Evolutionary conservation across 768 basidiomycete species (phyloP).

Genomic region (Boletus vinaceobasis): DNA sequence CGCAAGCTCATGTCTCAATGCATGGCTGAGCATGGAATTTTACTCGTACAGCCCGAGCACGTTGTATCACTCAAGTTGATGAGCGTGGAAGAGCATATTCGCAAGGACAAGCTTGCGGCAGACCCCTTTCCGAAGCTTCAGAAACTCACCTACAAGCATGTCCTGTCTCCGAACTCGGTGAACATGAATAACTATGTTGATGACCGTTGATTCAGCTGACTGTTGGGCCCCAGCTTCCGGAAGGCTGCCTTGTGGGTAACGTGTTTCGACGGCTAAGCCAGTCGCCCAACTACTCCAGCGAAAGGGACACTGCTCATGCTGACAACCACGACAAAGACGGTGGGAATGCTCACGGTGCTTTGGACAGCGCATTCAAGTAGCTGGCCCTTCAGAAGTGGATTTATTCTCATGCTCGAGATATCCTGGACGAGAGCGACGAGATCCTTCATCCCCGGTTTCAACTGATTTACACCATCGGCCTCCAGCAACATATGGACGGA

Average conservation of each 20-base stretch:
- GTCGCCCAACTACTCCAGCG: too few species aligned
- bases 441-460: conserved; percentile 21
- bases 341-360: not conserved
- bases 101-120: too few species aligned
- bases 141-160: too few species aligned
- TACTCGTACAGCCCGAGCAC: conserved; percentile 49
- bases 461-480: conserved; percentile 25
- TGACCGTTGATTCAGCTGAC: not conserved
- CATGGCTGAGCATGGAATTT: conserved; percentile 33
- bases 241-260: not conserved
- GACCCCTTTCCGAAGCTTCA: too few species aligned
- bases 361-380: conserved; percentile 7
- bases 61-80: conserved; percentile 46
- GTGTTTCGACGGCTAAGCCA: not conserved
- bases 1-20: conserved; percentile 36
- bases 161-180: too few species aligned
- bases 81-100: conserved; percentile 37
- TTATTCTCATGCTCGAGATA: conserved; percentile 10
- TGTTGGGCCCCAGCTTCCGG: not conserved
- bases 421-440: conserved; percentile 23
- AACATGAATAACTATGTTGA: too few species aligned
- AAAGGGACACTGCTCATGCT: too few species aligned
- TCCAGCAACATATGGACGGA: conserved; percentile 18
- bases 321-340: not conserved
- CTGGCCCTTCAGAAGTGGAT: conserved; percentile 13